Percentiles rank a stretch among this genome's conserved stretches.
phyloP scores from a whole-genome alignment of 257 asterid species.

The Solanum neorickii region DNA sequence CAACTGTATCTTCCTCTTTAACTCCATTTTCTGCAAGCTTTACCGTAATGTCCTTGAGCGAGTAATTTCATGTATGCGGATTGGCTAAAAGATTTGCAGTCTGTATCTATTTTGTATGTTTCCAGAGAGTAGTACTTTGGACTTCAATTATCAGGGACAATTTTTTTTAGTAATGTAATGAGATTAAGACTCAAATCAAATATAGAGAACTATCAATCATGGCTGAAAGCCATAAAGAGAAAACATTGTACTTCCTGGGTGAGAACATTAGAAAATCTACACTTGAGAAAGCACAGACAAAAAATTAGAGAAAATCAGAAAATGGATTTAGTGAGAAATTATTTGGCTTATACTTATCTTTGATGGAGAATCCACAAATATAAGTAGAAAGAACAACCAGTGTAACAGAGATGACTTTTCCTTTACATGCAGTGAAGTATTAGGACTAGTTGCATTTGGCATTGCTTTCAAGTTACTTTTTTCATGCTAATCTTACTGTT shows the following conservation, averaged over 20 bases:
- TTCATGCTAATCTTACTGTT: background rate
- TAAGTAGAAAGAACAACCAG: background rate
- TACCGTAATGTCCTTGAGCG: background rate
- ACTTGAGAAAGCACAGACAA: background rate
- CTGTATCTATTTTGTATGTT: background rate
- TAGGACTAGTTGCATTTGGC: background rate
- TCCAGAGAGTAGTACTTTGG: background rate
- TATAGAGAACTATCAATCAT: background rate
- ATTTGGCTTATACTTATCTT: background rate
- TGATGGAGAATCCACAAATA: background rate
- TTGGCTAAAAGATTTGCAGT: background rate
- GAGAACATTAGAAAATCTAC: background rate
- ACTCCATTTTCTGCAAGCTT: background rate
- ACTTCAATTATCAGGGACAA: background rate
- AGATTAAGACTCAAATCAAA: background rate
- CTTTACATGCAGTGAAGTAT: background rate
- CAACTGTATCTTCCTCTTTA: background rate
- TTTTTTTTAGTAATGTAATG: background rate
- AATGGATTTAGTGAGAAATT: background rate
- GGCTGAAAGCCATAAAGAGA: background rate
- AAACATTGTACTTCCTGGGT: background rate
- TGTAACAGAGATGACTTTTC: background rate
- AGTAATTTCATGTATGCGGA: background rate
- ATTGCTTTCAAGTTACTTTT: background rate
- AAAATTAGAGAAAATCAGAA: background rate